Percentiles rank a stretch among this genome's conserved stretches.
Evolutionary conservation across 2,329 filamentous ascomycete species (phyloP).

Genomic region (Nannizziopsis arthrosporioides): DNA sequence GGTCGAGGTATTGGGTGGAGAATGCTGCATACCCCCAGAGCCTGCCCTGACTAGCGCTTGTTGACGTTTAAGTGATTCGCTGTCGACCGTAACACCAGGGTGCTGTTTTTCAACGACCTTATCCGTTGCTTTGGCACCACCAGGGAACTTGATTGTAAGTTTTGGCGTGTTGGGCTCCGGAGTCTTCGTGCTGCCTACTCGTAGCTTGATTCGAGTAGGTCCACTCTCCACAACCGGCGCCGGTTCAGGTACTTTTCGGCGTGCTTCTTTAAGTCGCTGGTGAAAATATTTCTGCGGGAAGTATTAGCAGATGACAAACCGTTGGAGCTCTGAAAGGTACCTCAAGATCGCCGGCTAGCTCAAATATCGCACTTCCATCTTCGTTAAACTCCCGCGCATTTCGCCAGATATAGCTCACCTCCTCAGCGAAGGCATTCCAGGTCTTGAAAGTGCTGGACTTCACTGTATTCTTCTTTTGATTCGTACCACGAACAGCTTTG

Average conservation of each 20-base stretch:
- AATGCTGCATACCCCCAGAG: slow-evolving; percentile 23
- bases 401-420: slow-evolving; percentile 68
- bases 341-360: slow-evolving; percentile 66
- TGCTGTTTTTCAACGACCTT: slow-evolving; percentile 30
- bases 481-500: slow-evolving; percentile 62
- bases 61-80: slow-evolving; percentile 43
- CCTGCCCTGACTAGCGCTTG: slow-evolving; percentile 42
- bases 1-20: slow-evolving; percentile 17
- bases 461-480: slow-evolving; percentile 52
- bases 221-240: slow-evolving; percentile 18
- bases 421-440: slow-evolving; percentile 72
- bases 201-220: slow-evolving; percentile 70
- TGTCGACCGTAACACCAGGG: slow-evolving; percentile 43
- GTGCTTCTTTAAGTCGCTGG: slow-evolving; percentile 58
- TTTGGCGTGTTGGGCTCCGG: slow-evolving; percentile 43
- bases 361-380: slow-evolving; percentile 74
- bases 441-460: slow-evolving; percentile 59
- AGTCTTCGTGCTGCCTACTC: slow-evolving; percentile 43
- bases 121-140: slow-evolving; percentile 39
- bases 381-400: slow-evolving; percentile 88
- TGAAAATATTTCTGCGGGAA: slow-evolving; percentile 52
- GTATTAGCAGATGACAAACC: background rate
- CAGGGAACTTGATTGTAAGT: slow-evolving; percentile 61
- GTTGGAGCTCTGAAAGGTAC: slow-evolving; percentile 34
- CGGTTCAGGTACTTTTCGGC: slow-evolving; percentile 59